phyloP scores from a whole-genome alignment of 2,329 filamentous ascomycete species.

The Aspergillus aculeatinus region DNA sequence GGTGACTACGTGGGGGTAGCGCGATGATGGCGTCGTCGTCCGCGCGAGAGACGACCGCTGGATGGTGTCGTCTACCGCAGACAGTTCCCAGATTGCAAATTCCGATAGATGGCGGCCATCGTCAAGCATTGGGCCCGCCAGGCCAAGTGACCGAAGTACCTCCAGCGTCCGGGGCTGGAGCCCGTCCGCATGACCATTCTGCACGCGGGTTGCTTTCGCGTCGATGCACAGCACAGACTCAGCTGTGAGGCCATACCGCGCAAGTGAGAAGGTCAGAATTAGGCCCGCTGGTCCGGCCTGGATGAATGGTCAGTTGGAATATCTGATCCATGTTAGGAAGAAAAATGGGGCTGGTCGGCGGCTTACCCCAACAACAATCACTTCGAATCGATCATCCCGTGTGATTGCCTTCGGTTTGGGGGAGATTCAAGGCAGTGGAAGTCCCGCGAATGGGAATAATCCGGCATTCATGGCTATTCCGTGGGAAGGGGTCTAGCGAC shows the following conservation, averaged over 20 bases:
- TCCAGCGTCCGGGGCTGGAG: conserved; percentile 44
- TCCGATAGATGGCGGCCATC: conserved; percentile 50
- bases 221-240: conserved; percentile 44
- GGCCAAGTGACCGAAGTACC: conserved; percentile 40
- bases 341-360: neutral
- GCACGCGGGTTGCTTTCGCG: conserved; percentile 35
- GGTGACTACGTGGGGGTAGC: too few species aligned
- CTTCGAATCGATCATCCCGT: conserved; percentile 38
- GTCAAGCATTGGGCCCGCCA: conserved; percentile 37
- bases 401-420: conserved; percentile 14
- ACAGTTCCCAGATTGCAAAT: conserved; percentile 28
- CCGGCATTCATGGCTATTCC: too few species aligned
- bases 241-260: conserved; percentile 43
- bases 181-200: conserved; percentile 45
- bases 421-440: conserved; percentile 38
- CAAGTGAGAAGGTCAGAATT: conserved; percentile 40
- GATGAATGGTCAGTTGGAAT: neutral
- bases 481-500: too few species aligned
- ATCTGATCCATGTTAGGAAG: too few species aligned
- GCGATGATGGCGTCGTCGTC: too few species aligned
- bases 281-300: conserved; percentile 44
- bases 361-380: conserved; percentile 38
- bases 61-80: too few species aligned
- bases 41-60: too few species aligned
- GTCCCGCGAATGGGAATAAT: conserved; percentile 34